Percentiles rank a stretch among this genome's conserved stretches.
Evolutionary conservation across 805 yeast species (phyloP).

Genomic region (Clavispora fructus): DNA sequence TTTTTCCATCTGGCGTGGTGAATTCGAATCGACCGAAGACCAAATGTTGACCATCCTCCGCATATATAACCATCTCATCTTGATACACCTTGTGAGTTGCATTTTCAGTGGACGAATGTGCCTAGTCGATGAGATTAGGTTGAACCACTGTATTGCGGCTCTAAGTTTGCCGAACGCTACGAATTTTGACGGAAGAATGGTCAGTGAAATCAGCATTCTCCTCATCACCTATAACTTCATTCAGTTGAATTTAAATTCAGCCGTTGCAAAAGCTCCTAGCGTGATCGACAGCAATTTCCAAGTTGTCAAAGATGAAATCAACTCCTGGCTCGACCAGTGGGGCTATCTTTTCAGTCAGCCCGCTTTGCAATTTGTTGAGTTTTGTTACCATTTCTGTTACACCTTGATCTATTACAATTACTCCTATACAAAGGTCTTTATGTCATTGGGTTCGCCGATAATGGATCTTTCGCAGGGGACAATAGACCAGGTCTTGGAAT

Average conservation of each 20-base stretch:
- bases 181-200: constrained; percentile 79
- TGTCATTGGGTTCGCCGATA: constrained; percentile 4
- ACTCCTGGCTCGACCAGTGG: constrained; percentile 66
- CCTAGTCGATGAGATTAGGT: constrained; percentile 52
- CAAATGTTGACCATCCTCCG: constrained; percentile 54
- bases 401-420: constrained; percentile 45
- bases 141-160: constrained; percentile 55
- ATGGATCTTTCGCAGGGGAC: constrained; percentile 14
- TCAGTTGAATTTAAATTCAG: constrained; percentile 29
- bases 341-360: constrained; percentile 63
- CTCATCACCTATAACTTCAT: constrained; percentile 54
- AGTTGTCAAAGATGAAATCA: constrained; percentile 44
- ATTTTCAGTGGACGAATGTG: constrained; percentile 62
- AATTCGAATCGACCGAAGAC: constrained; percentile 37
- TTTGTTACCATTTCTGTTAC: constrained; percentile 60
- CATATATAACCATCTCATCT: constrained; percentile 65
- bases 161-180: constrained; percentile 57
- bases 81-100: constrained; percentile 64
- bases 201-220: constrained; percentile 65
- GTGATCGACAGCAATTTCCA: constrained; percentile 21
- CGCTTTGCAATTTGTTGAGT: constrained; percentile 67
- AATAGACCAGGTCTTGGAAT: constrained; percentile 17
- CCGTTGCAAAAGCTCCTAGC: constrained; percentile 4
- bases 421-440: constrained; percentile 13
- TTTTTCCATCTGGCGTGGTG: constrained; percentile 28